These are phyloP conservation scores for Letharia columbiana DNA, from an alignment of 495 filamentous ascomycete species.

Conservation along the genomic window DNA sequence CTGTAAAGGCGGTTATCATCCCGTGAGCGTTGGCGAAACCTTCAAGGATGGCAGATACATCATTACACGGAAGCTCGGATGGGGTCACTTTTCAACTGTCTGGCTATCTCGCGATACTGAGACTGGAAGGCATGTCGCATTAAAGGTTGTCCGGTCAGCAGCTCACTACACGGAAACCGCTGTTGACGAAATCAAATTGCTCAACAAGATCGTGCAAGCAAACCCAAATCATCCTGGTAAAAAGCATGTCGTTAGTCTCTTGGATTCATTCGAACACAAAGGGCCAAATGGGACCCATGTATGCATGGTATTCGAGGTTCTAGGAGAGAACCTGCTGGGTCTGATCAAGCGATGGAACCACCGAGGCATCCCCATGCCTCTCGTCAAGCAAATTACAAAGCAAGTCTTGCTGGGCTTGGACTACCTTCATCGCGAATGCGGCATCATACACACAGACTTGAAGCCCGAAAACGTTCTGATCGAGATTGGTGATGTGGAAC, in stretches of 20 bases:
- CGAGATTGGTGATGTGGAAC: constrained; percentile 97
- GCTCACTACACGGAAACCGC: constrained; percentile 98
- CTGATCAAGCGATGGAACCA: constrained; percentile 99
- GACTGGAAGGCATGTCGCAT: constrained; percentile 85
- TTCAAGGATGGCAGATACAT: constrained; percentile 98
- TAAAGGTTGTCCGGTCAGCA: constrained; percentile 95
- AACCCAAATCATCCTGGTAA: constrained; percentile 89
- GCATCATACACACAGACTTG: constrained; percentile 96
- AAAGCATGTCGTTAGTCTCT: constrained; percentile 85
- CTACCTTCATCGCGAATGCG: constrained; percentile 94
- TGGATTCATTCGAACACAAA: constrained; percentile 97
- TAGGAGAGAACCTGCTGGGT: constrained; percentile 91
- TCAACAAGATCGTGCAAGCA: constrained; percentile 92
- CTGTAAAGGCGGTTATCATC: constrained; percentile 97
- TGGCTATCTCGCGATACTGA: constrained; percentile 93
- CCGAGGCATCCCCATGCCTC: constrained; percentile 85
- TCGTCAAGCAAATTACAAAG: constrained; percentile 98
- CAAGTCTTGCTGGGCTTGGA: constrained; percentile 92
- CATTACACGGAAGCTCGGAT: constrained; percentile 91
- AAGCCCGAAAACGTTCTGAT: constrained; percentile 98
- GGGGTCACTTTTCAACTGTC: constrained; percentile 98
- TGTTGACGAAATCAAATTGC: constrained; percentile 96
- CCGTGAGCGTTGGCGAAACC: constrained; percentile 83
- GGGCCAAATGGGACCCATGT: constrained; percentile 94
- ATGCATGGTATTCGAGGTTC: constrained; percentile 98